Evolutionary conservation across 2,329 filamentous ascomycete species (phyloP).

Genomic region (Neonectria punicea): DNA sequence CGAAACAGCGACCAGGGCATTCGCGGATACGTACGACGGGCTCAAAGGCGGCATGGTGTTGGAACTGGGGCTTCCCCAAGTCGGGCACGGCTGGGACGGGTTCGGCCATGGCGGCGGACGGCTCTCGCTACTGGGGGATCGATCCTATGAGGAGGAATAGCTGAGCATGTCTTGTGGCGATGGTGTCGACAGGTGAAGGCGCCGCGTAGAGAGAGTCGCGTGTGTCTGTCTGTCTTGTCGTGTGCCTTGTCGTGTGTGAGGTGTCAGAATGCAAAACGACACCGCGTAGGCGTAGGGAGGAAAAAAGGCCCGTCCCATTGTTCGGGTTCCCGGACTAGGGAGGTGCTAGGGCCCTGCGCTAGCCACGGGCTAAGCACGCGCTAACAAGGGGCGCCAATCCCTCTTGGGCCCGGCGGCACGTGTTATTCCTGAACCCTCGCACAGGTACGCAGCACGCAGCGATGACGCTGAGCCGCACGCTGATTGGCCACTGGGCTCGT

Average conservation of each 20-base stretch:
- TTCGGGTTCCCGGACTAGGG: neutral
- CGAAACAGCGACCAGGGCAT: neutral
- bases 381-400: neutral
- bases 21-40: slow-evolving; percentile 34
- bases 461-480: neutral
- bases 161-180: neutral
- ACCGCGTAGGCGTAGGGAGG: neutral
- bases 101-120: neutral
- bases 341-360: neutral
- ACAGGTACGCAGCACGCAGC: neutral
- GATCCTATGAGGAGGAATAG: neutral
- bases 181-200: too few relatives aligned
- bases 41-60: neutral
- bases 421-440: neutral
- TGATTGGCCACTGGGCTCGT: neutral
- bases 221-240: neutral
- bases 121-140: neutral
- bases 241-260: neutral
- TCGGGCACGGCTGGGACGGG: neutral
- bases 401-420: neutral
- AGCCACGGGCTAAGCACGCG: neutral
- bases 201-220: too few relatives aligned
- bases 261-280: neutral
- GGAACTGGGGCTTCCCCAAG: neutral
- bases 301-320: neutral